Evolutionary conservation across 2,329 filamentous ascomycete genomes (phyloP).

Genomic region (Arthroderma sp.): DNA sequence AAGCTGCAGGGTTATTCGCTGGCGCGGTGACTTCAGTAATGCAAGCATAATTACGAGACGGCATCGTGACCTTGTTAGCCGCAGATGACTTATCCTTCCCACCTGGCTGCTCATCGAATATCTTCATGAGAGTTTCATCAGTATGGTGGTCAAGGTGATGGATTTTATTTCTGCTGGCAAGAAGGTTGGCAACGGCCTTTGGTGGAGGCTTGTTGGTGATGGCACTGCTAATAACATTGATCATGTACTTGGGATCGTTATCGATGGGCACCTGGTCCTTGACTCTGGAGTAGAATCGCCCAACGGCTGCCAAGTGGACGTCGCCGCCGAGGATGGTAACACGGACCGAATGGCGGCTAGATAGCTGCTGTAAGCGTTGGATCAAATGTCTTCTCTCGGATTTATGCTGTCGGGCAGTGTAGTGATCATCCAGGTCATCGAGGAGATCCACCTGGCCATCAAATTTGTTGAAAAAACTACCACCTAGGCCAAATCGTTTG

Average conservation of each 20-base stretch:
- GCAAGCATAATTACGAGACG: slow-evolving; percentile 52
- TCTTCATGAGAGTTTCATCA: slow-evolving; percentile 51
- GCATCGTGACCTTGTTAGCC: slow-evolving; percentile 78
- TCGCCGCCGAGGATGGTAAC: slow-evolving; percentile 53
- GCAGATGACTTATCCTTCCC: slow-evolving; percentile 50
- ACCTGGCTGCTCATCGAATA: slow-evolving; percentile 51
- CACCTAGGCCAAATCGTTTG: slow-evolving; percentile 76
- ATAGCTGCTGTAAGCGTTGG: slow-evolving; percentile 49
- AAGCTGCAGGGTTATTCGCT: slow-evolving; percentile 12
- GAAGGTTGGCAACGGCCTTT: slow-evolving; percentile 51
- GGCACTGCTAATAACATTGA: slow-evolving; percentile 52
- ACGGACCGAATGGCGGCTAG: slow-evolving; percentile 44
- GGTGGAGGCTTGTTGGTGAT: slow-evolving; percentile 59
- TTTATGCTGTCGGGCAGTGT: slow-evolving; percentile 86
- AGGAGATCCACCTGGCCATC: slow-evolving; percentile 61
- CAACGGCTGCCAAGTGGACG: slow-evolving; percentile 52
- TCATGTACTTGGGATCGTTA: slow-evolving; percentile 51
- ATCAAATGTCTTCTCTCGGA: slow-evolving; percentile 66
- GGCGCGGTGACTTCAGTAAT: slow-evolving; percentile 41
- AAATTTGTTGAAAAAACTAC: slow-evolving; percentile 82
- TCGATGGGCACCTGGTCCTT: slow-evolving; percentile 45
- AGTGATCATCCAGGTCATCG: slow-evolving; percentile 58
- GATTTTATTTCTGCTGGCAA: slow-evolving; percentile 53
- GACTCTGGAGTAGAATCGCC: slow-evolving; percentile 53
- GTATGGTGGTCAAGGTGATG: slow-evolving; percentile 52